Conservation (phyloP, 768 basidiomycete species). For the Coprinopsis strossmayeri region DNA sequence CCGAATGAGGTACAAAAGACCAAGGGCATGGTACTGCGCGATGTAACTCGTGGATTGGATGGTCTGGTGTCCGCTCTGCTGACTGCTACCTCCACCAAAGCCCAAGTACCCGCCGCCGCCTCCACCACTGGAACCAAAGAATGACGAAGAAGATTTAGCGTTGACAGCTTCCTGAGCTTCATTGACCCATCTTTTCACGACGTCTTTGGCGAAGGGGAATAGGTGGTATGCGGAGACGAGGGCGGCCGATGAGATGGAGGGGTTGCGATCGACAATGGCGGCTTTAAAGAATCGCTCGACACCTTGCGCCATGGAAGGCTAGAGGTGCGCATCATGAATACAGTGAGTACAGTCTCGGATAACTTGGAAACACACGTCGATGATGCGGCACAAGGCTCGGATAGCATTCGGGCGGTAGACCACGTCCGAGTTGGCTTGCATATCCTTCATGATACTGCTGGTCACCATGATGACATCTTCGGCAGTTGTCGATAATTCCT, state of each 20-base stretch:
- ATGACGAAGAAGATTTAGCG: slow-evolving; percentile 70
- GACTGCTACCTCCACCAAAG: slow-evolving; percentile 51
- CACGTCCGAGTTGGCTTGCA: slow-evolving; percentile 98
- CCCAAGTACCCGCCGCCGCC: slow-evolving; percentile 65
- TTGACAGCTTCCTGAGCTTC: slow-evolving; percentile 96
- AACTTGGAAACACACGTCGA: slow-evolving; percentile 85
- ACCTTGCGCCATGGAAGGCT: slow-evolving; percentile 99
- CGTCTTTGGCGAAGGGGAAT: slow-evolving; percentile 88
- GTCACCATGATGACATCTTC: slow-evolving; percentile 99
- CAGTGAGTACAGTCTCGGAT: slow-evolving; percentile 1
- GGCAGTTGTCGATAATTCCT: slow-evolving; percentile 91
- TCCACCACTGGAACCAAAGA: slow-evolving; percentile 49
- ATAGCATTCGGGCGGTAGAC: slow-evolving; percentile 98
- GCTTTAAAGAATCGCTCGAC: slow-evolving; percentile 99
- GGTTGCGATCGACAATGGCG: slow-evolving; percentile 94
- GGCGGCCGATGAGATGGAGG: slow-evolving; percentile 93
- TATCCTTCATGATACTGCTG: slow-evolving; percentile 99
- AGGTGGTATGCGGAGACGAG: slow-evolving; percentile 97
- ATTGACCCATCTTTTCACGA: slow-evolving; percentile 99
- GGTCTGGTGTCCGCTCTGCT: slow-evolving; percentile 59
- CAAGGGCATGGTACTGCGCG: slow-evolving; percentile 95
- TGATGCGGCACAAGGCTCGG: slow-evolving; percentile 91
- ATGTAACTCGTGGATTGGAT: slow-evolving; percentile 87
- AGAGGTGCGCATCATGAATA: slow-evolving; percentile 9
- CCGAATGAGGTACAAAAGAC: slow-evolving; percentile 88